Evolutionary conservation across 2,329 filamentous ascomycete genomes (phyloP), one percentile per base, ranked within the genome.

Genomic region (Alternaria consortialis): DNA sequence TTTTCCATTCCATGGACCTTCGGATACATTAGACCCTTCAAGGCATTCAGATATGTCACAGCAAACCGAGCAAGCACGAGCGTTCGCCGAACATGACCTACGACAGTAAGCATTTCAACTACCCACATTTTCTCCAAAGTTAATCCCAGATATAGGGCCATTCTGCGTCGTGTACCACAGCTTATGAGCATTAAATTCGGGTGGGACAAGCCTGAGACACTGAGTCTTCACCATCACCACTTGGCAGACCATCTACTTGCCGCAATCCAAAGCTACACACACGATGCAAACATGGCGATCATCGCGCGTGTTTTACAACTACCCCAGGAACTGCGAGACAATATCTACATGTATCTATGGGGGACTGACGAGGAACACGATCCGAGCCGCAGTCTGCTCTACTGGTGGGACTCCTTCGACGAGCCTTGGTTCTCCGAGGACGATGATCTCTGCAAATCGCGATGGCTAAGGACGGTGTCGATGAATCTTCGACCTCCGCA

Each of bases 261-360:
- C 4, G 53, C 56, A 9, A 52, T 57, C 13, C 44, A 57, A 7
- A 7, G 23, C 20, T 57, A 52, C 31, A 36, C 44, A 23, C n/a
- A 48, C 23, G 54, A 39, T 29, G 53, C 54, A 13, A 51, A 52
- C 23, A 54, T 43, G 59, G 23, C 37, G 40, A 39, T 52, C 23
- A 40, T 60, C 32, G 27, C 39, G 15, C 43, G 56, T 5, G 32
- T 62, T 20, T 36, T 64, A 3, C 9, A 53, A 4, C 32, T 60
- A 23, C 60, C 60, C 9, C 56, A 53, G 13, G 60, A 65, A 36
- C 51, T 58, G 6, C 57, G 56, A n/a, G 56, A 63, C 17, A 37
- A 27, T 20, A 55, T 58, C 34, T 60, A 60, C 42, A 53, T 7
- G 44, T 20, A 53, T 8, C 37, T 63, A 13, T 63, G 59, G 57